Conservation (phyloP, 306 rosid genomes). For the Gastrolobium villosum region DNA sequence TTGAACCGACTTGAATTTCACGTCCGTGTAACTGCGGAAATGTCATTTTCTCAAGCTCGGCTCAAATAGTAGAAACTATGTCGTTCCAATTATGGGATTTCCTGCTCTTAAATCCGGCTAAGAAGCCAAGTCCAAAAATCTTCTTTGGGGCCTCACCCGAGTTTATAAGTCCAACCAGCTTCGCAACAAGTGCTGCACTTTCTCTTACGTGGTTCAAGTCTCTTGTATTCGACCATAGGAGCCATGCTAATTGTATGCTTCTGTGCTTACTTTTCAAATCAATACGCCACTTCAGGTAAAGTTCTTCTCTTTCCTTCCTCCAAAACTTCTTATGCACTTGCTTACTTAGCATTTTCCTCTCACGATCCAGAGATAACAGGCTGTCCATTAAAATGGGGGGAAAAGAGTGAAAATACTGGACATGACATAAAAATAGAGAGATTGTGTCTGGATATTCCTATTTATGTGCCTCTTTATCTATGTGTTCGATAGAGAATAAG, state of each 20-base stretch:
- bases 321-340: slow-evolving; percentile 71
- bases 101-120: slow-evolving; percentile 47
- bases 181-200: slow-evolving; percentile 83
- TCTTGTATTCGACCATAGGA: slow-evolving; percentile 67
- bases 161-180: slow-evolving; percentile 71
- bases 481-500: not conserved
- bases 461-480: not conserved
- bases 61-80: slow-evolving; percentile 49
- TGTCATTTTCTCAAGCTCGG: slow-evolving; percentile 25
- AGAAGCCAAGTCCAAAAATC: slow-evolving; percentile 69
- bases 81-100: slow-evolving; percentile 61
- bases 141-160: slow-evolving; percentile 62
- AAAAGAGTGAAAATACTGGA: slow-evolving; percentile 28
- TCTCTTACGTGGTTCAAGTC: slow-evolving; percentile 68
- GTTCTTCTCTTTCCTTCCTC: slow-evolving; percentile 65
- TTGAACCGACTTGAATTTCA: slow-evolving; percentile 26
- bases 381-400: slow-evolving; percentile 46
- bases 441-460: not conserved
- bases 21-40: not conserved
- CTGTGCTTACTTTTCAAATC: slow-evolving; percentile 72
- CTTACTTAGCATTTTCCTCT: slow-evolving; percentile 86
- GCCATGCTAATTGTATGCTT: slow-evolving; percentile 72
- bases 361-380: slow-evolving; percentile 65
- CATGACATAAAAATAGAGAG: slow-evolving; percentile 5
- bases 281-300: slow-evolving; percentile 78